Base-by-base conservation (phyloP, 345 rosid genomes). In the Eutrema japonicum region DNA sequence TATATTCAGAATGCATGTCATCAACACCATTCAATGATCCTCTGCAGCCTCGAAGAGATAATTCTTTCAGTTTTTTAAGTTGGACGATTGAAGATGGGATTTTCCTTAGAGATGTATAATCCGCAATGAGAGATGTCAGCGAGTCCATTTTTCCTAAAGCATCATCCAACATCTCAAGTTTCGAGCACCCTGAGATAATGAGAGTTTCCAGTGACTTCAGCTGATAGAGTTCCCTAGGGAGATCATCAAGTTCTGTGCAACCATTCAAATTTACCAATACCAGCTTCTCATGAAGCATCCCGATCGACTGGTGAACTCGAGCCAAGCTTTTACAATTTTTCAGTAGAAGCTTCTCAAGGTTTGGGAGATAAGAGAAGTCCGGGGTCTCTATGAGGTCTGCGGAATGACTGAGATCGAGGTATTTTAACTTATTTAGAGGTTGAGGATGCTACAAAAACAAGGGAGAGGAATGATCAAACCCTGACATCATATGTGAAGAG, bases 341-440 rank as follows among this genome's bases (percentile, higher is more conserved):
- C 48, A 66, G 7, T n/a, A 38, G 37, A 35, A 66, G 26, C 59
- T 66, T 66, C 49, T 66, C 46, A 13, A 66, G 1, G 22, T 65
- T 65, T 11, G 58, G 69, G 18, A 33, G 7, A 10, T 27, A 41
- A 29, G 51, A 42, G 26, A 62, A 62, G 3, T 62, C 38, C 12
- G 66, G 66, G 12, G 66, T 63, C 53, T 29, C 40, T 45, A 0
- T 45, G n/a, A 63, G 68, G 8, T 45, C 2, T 13, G 8, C 3
- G 8, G 68, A 63, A 46, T 63, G 51, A 14, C 68, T 63, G 8
- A 63, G 68, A 38, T 63, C 41, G 8, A 63, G 68, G 68, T 63
- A 5, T 7, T 30, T 63, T 8, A 45, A 2, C 53, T 4, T 29
- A 1, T 9, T 63, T 2, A n/a, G 14, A 5, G 1, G n/a, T 3